Conservation (phyloP, 305 asterid genomes). For the Withania somnifera region DNA sequence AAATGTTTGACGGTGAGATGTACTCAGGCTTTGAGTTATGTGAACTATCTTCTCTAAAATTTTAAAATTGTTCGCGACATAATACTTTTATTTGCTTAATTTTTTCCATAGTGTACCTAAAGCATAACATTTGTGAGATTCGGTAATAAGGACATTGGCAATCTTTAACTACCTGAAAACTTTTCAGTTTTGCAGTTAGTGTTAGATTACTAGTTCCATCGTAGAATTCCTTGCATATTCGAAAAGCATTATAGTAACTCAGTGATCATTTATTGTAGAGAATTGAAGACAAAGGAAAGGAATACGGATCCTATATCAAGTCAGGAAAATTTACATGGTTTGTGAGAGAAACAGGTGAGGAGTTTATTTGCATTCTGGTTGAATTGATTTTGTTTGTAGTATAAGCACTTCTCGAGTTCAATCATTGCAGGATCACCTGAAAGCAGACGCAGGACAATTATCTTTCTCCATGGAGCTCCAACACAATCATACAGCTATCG, state of each 20-base stretch:
- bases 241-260: background rate
- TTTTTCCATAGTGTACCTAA: background rate
- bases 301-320: constrained; percentile 56
- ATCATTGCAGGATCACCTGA: constrained; percentile 52
- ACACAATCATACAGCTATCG: constrained; percentile 91
- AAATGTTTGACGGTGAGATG: background rate
- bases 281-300: constrained; percentile 80
- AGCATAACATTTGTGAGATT: background rate
- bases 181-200: background rate
- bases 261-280: constrained; percentile 32
- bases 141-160: background rate
- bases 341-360: constrained; percentile 91
- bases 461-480: constrained; percentile 96
- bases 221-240: background rate
- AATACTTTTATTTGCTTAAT: background rate
- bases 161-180: background rate
- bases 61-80: background rate
- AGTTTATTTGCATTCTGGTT: constrained; percentile 6
- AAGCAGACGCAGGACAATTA: constrained; percentile 66
- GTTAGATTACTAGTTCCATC: background rate
- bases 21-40: background rate
- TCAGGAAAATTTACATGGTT: constrained; percentile 89
- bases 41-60: background rate
- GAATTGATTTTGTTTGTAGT: background rate
- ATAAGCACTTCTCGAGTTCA: constrained; percentile 6